Base-by-base conservation (phyloP, 1,284 basidiomycete genomes). In the Ceratobasidium sp. region DNA sequence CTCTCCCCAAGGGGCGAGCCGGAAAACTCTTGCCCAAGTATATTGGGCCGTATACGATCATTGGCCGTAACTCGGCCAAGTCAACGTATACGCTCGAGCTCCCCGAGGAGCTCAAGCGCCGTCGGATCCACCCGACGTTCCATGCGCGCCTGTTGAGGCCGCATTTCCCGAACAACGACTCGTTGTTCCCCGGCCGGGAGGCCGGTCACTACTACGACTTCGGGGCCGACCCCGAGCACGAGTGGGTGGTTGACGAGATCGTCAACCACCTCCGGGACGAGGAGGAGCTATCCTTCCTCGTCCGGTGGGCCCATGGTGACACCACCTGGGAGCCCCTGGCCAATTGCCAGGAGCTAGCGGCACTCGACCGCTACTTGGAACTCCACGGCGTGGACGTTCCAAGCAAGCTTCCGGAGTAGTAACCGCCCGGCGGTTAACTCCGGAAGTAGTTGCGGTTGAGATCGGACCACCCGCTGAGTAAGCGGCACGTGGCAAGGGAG, bases 311-410 rank as follows among this genome's bases (percentile, higher is more conserved):
- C 51, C 51, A 56, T 6, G 67, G 67, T 51, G 67, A 69, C 33
- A 51, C 49, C 5, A 69, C 67, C 44, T 69, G 67, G 67, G 67
- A 69, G 44, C 26, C 51, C 13, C 49, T 55, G 10, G 44, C 44
- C 2, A 26, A 40, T 23, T 69, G 67, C 51, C 18, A 49, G 20
- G 81, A 83, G 0, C 78, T 84, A 0, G 70, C 78, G 33, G 83
- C 83, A 0, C 72, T 85, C 3, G 83, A 84, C 44, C n/a, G 75
- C 15, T 85, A 85, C 77, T 79, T 84, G 1, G 79, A 82, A 15
- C 70, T 83, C 0, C 68, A 75, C 18, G 81, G 81, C 5, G 75
- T 82, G 51, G 51, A 18, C 6, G 51, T n/a, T 53, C 51, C 18
- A 20, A n/a, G 15, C 12, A n/a, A 53, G 51, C 20, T 53, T 13